Evolutionary conservation across 176 grass and related monocot genomes (phyloP).

Genomic region (Hsuehochloa calcarea): DNA sequence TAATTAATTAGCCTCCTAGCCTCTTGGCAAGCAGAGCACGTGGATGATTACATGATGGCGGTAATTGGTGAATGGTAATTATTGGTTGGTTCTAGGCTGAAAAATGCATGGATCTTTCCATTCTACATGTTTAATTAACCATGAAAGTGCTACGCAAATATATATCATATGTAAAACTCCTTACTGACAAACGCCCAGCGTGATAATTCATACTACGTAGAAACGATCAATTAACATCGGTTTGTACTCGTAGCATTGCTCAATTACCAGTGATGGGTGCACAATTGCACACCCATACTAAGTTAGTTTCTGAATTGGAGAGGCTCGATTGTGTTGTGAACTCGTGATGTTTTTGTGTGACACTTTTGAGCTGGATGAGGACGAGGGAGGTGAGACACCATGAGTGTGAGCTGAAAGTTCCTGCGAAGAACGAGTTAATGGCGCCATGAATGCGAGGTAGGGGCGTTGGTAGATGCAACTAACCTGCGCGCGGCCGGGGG

Average conservation of each 20-base stretch:
- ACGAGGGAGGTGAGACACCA: neutral
- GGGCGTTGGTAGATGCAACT: neutral
- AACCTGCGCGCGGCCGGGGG: neutral
- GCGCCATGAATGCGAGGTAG: constrained; percentile 32
- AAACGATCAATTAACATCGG: too few species aligned
- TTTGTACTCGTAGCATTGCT: too few species aligned
- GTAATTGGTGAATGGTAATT: constrained; percentile 20
- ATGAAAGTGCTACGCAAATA: neutral
- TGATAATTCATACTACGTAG: too few species aligned
- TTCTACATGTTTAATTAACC: neutral
- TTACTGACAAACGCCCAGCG: too few species aligned
- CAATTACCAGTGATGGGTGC: neutral
- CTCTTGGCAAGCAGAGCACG: neutral
- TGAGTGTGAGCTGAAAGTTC: neutral
- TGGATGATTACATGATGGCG: neutral
- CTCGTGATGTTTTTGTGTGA: neutral
- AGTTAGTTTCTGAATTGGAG: neutral
- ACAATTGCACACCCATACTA: neutral
- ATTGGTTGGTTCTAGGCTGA: constrained; percentile 19
- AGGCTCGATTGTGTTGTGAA: neutral
- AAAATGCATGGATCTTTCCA: neutral
- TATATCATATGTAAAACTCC: neutral
- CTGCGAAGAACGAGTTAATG: constrained; percentile 18
- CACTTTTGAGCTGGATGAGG: constrained; percentile 25
- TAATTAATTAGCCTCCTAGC: constrained; percentile 6